Evolutionary conservation across 2,329 filamentous ascomycete genomes (phyloP), one percentile per base, ranked within the genome.

Genomic region (Thermomyces lanuginosus): DNA sequence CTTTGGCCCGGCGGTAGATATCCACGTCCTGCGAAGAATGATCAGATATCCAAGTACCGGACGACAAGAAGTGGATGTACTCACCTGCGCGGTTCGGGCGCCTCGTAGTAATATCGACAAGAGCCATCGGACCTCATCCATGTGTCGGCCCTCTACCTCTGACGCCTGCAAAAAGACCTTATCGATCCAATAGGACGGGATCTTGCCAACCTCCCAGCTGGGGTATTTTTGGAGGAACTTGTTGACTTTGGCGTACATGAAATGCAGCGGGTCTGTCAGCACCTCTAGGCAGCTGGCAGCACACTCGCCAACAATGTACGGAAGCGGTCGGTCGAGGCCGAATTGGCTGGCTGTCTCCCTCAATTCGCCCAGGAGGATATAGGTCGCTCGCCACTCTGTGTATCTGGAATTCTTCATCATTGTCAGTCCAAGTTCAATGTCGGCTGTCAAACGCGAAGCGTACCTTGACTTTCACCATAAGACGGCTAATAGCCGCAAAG

Each of bases 231-330:
- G 80, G 18, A 95, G 66, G 48, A 84, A 93, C 4, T 65, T 62
- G 56, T 92, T 92, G 52, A 89, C 59, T 47, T 92, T 92, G 31
- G 72, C 69, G 48, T 92, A 95, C 19, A 93, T 66, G 33, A 69
- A 70, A 45, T 92, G 81, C 9, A 82, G 63, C 0, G 86, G 86
- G 34, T 81, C 74, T 12, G 64, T 66, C 23, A 92, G 56, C 9
- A 92, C 70, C 1, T 66, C 57, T 5, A 92, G 61, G 1, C 74
- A 71, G 36, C 72, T 70, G 24, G 67, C 64, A 5, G 81, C 75
- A 41, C 92, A 89, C 7, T 76, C 69, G n/a, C 73, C 67, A 4
- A 81, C 71, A 8, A 81, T 63, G 33, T 75, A 81, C 0, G 83
- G 76, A 3, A 91, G 58, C 1, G 76, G 66, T 3, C 56, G 56